These are phyloP conservation scores for Penicillium sp. DNA, from an alignment of 2,329 filamentous ascomycete genomes.

Conservation along the genomic window DNA sequence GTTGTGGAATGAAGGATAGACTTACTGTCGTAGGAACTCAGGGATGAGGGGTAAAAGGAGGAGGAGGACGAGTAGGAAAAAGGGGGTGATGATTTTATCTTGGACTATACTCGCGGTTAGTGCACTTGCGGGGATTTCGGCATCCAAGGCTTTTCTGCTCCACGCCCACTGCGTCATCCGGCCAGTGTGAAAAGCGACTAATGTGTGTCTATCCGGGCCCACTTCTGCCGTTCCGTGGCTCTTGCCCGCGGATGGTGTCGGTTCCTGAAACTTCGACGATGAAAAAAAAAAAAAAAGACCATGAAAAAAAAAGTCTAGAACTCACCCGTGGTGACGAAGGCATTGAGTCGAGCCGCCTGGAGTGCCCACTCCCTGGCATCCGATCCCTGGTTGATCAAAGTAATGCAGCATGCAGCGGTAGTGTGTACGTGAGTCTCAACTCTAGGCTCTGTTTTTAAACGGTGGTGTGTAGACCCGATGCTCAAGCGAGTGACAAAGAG, in stretches of 20 bases:
- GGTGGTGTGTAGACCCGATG: neutral
- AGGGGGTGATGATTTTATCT: slow-evolving; percentile 18
- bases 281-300: neutral
- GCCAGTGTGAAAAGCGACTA: neutral
- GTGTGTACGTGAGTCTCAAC: neutral
- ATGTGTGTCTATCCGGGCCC: neutral
- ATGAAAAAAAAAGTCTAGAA: neutral
- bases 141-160: neutral
- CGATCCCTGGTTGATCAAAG: neutral
- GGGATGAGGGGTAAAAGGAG: neutral
- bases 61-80: slow-evolving; percentile 27
- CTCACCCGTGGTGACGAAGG: neutral
- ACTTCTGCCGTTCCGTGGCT: neutral
- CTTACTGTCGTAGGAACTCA: slow-evolving; percentile 9
- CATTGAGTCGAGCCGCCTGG: neutral
- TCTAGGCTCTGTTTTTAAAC: neutral
- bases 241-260: slow-evolving; percentile 3
- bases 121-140: neutral
- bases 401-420: neutral
- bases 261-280: neutral
- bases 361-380: neutral
- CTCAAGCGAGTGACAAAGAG: neutral
- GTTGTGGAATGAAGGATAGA: neutral
- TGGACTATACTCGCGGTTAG: neutral
- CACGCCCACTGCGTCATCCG: slow-evolving; percentile 4